Percentiles rank a stretch among this genome's conserved stretches.
These are phyloP conservation scores for Lachnellula occidentalis DNA, from an alignment of 2,329 filamentous ascomycete species.

Conservation along the genomic window DNA sequence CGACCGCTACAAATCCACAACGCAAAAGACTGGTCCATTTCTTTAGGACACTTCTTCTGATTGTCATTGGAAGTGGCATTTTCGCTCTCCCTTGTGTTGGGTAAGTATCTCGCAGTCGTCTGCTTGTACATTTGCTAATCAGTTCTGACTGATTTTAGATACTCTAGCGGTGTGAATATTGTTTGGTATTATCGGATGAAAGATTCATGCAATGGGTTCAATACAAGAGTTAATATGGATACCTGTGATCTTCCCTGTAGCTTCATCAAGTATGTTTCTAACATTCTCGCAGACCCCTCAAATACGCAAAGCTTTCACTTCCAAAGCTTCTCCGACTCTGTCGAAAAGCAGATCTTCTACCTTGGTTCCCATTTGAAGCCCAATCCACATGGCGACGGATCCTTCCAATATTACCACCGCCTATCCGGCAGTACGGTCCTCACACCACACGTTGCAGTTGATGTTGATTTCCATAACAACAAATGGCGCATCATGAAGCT, in stretches of 20 bases:
- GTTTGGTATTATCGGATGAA: conserved; percentile 18
- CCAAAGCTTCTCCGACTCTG: neutral
- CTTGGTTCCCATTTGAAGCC: conserved; percentile 5
- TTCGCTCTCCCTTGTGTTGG: rapidly evolving
- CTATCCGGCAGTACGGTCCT: neutral
- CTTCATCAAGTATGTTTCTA: neutral
- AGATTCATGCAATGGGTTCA: conserved; percentile 17
- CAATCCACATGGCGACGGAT: neutral
- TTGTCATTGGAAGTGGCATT: neutral
- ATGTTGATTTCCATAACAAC: conserved; percentile 10
- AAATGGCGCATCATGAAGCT: conserved; percentile 9
- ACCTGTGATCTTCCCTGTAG: neutral
- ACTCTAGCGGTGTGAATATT: conserved; percentile 1
- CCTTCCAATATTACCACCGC: conserved; percentile 11
- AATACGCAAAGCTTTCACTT: neutral
- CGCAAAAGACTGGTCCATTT: too few species aligned
- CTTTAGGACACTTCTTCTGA: neutral
- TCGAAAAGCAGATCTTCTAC: neutral
- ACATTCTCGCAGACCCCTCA: neutral
- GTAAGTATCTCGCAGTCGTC: too few species aligned
- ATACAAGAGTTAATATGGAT: conserved; percentile 16
- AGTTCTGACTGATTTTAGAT: neutral
- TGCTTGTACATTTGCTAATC: neutral
- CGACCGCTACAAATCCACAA: too few species aligned
- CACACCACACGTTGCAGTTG: conserved; percentile 4